phyloP scores from a whole-genome alignment of 139 green algal genomes.

The Desmodesmus armatus region DNA sequence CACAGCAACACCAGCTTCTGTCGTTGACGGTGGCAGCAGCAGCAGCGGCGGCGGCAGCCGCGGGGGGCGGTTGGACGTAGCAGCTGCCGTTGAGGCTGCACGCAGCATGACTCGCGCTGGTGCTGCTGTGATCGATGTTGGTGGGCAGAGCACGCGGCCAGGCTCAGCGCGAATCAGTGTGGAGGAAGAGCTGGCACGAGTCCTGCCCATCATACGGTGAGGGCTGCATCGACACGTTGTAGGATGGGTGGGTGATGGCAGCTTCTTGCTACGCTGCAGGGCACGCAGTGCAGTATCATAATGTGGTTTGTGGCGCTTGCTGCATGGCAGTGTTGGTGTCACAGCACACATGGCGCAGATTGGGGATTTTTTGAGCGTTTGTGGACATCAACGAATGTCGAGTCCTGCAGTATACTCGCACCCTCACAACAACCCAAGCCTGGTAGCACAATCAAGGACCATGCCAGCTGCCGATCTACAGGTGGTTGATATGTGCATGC shows the following conservation, averaged over 20 bases:
- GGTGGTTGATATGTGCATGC: no score
- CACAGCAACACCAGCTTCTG: conserved; percentile 1
- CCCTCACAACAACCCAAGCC: no score
- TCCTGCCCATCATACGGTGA: conserved; percentile 89
- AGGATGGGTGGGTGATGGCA: no score
- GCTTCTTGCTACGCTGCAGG: background rate
- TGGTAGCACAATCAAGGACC: no score
- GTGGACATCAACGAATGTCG: no score
- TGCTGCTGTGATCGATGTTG: conserved; percentile 92
- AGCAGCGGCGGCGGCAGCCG: background rate
- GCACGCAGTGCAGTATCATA: no score
- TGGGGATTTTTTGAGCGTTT: no score
- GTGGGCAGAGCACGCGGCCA: conserved; percentile 95
- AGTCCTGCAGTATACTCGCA: no score
- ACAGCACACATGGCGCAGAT: no score
- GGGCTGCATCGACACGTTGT: background rate
- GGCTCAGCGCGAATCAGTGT: conserved; percentile 66
- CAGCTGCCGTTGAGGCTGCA: conserved; percentile 69
- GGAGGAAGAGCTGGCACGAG: conserved; percentile 80
- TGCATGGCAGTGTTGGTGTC: no score
- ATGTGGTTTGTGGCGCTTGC: background rate
- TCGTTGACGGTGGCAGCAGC: background rate
- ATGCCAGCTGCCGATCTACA: no score
- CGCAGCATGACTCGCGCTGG: conserved; percentile 80
- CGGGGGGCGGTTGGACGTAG: conserved; percentile 23